Conservation (phyloP, 2,329 filamentous ascomycete species). For the Apiospora arundinis region DNA sequence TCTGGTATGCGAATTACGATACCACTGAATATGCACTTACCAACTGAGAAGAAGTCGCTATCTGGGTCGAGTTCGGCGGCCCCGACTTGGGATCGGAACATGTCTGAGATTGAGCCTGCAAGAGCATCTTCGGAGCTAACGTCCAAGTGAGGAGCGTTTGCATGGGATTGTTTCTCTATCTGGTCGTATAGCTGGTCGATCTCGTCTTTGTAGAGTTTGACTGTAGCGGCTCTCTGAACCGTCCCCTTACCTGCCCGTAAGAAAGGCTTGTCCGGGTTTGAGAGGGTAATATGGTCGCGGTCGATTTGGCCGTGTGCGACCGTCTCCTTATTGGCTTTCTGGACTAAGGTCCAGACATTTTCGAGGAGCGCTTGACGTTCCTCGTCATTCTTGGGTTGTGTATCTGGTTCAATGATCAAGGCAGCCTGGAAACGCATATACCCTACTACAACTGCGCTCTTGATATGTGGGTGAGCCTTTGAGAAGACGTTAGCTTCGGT, state of each 20-base stretch:
- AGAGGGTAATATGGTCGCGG: constrained; percentile 46
- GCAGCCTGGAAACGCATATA: constrained; percentile 52
- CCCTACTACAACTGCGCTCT: constrained; percentile 53
- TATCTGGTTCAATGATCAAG: constrained; percentile 52
- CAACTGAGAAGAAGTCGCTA: constrained; percentile 46
- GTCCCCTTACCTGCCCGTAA: constrained; percentile 53
- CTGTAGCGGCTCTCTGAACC: constrained; percentile 47
- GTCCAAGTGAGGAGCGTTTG: constrained; percentile 37
- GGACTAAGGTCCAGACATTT: constrained; percentile 50
- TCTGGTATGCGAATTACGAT: too few relatives aligned
- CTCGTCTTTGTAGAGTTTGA: constrained; percentile 49
- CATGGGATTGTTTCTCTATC: constrained; percentile 26
- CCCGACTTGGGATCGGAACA: constrained; percentile 39
- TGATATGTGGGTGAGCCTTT: constrained; percentile 45
- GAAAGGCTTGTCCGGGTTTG: constrained; percentile 50
- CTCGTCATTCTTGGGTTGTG: constrained; percentile 35
- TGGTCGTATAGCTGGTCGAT: constrained; percentile 49
- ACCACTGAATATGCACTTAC: neutral
- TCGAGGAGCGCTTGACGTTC: constrained; percentile 45
- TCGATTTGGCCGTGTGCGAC: constrained; percentile 54
- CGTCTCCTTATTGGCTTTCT: constrained; percentile 49
- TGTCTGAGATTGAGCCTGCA: constrained; percentile 36
- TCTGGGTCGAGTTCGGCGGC: constrained; percentile 39
- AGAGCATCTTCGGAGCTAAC: constrained; percentile 38
- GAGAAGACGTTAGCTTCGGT: neutral